Base-by-base conservation (phyloP, 805 yeast species). In the Starmerella davenportii region DNA sequence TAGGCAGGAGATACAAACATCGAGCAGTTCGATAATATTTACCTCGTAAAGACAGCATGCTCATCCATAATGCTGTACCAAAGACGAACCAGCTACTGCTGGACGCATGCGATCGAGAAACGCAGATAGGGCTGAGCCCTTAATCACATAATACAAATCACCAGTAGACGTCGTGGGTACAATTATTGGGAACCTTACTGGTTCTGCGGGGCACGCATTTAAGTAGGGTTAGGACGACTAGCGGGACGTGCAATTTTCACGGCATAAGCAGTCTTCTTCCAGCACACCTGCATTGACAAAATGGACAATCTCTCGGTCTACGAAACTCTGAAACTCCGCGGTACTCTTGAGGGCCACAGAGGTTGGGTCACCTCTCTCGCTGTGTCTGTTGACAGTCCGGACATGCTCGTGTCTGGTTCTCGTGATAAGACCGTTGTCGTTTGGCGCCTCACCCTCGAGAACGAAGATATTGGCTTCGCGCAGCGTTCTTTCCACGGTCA, bases 261-360 rank as follows among this genome's bases (percentile, higher is more conserved):
- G 20, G 21, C 25, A 28, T 4, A n/a, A 18, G 38, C 17, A 27
- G 4, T 11, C 21, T 13, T 21, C 29, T n/a, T 34, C 37, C 29
- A 36, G 17, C 29, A 30, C 29, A 27, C 20, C 37, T 8, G 24
- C 27, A 20, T 15, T 16, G 11, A 29, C 39, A 31, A 38, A 44
- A 51, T 28, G 30, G 55, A 51, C 52, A 52, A 53, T 48, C 5
- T 34, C 31, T 36, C 35, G 38, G 53, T 47, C 48, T 51, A 53
- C 52, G 95, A 85, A 80, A 93, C 85, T 76, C 76, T 87, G 73
- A 95, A 87, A 68, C 80, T 90, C 68, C 85, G 96, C 78, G 99
- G 96, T 67, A 81, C 96, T 76, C 79, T 90, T 66, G 95, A 87
- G 73, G 95, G 81, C 64, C 51, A 48, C 52, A 46, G 43, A 50